Conservation (phyloP, 2,329 filamentous ascomycete genomes). For the Clathrospora elynae region DNA sequence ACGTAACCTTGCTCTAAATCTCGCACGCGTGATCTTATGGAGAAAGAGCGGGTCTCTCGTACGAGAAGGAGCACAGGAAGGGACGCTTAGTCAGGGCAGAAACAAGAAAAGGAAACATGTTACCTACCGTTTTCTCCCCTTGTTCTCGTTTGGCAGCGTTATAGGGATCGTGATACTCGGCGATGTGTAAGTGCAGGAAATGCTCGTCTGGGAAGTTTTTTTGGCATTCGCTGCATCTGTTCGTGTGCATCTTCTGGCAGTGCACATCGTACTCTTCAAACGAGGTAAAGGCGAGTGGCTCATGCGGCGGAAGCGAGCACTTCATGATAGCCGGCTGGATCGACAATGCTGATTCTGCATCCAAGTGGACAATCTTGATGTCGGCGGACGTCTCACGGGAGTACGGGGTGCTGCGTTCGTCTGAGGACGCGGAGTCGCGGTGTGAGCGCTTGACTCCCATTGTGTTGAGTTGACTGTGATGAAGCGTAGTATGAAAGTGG, state of each 20-base stretch:
- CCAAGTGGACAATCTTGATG: slow-evolving; percentile 61
- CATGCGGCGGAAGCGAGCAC: slow-evolving; percentile 83
- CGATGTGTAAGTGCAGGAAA: slow-evolving; percentile 81
- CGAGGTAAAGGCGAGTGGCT: slow-evolving; percentile 70
- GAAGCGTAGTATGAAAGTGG: slow-evolving; percentile 24
- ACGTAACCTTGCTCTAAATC: slow-evolving; percentile 11
- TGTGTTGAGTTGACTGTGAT: slow-evolving; percentile 14
- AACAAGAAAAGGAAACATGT: slow-evolving; percentile 6
- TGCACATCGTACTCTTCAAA: slow-evolving; percentile 87
- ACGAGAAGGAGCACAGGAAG: too few species aligned
- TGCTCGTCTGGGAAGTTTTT: slow-evolving; percentile 87
- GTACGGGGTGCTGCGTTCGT: slow-evolving; percentile 42
- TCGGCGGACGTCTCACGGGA: slow-evolving; percentile 36
- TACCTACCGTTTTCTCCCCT: slow-evolving; percentile 84
- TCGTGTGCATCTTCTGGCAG: slow-evolving; percentile 78
- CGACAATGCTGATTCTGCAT: slow-evolving; percentile 45
- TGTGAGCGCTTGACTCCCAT: slow-evolving; percentile 66
- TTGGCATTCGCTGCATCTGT: slow-evolving; percentile 82
- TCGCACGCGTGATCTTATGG: neutral
- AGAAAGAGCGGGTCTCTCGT: neutral
- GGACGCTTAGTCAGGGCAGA: neutral
- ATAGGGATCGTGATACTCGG: slow-evolving; percentile 88
- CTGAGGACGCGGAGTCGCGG: slow-evolving; percentile 55
- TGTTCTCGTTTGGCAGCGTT: slow-evolving; percentile 71
- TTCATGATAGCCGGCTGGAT: slow-evolving; percentile 63